Conservation (phyloP, 345 rosid genomes). For the Corymbia maculata region DNA sequence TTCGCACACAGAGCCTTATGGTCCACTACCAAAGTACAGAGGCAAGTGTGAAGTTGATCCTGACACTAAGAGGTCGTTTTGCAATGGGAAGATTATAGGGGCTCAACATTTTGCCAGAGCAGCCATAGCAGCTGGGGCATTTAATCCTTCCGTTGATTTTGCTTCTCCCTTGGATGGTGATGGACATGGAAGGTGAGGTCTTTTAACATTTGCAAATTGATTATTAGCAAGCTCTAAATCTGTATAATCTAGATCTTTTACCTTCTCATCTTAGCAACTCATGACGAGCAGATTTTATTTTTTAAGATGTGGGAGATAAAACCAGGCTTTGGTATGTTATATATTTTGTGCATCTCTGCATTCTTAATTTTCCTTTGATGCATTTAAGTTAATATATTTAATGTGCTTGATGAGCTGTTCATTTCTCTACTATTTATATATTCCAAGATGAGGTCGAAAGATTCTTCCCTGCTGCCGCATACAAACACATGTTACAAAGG, state of each 20-base stretch:
- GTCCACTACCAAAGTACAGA: conserved; percentile 74
- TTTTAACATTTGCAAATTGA: background rate
- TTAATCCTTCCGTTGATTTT: conserved; percentile 78
- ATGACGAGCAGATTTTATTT: background rate
- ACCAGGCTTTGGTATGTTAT: background rate
- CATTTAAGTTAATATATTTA: background rate
- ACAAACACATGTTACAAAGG: background rate
- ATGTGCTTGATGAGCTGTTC: background rate
- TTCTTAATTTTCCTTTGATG: background rate
- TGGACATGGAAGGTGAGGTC: conserved; percentile 93
- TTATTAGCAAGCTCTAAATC: background rate
- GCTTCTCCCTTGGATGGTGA: conserved; percentile 99
- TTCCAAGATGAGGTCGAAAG: background rate
- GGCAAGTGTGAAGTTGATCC: conserved; percentile 95
- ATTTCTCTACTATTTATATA: background rate
- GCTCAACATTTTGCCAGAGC: conserved; percentile 99
- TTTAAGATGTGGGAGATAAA: background rate
- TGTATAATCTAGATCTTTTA: background rate
- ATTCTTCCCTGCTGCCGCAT: background rate
- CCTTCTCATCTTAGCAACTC: background rate
- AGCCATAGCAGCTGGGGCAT: conserved; percentile 86
- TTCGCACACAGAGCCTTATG: conserved; percentile 61
- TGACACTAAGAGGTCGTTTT: conserved; percentile 51
- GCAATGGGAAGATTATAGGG: conserved; percentile 94
- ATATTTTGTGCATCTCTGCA: background rate